These are phyloP conservation scores for Ceriops tagal DNA, from an alignment of 345 rosid species.

Conservation along the genomic window DNA sequence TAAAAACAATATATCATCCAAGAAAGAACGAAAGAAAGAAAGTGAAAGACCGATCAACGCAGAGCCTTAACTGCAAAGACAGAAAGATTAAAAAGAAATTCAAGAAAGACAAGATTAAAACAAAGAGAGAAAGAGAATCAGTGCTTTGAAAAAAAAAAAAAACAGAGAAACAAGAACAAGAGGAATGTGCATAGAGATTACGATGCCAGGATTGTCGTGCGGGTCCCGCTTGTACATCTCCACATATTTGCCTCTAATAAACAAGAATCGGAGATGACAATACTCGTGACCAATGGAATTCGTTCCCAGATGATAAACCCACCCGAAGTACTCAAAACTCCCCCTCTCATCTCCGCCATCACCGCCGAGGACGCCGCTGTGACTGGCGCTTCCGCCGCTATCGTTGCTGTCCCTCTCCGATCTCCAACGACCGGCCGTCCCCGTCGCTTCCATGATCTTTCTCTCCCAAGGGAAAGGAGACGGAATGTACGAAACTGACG, in stretches of 20 bases:
- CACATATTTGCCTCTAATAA: slow-evolving; percentile 69
- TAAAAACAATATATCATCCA: too few relatives aligned
- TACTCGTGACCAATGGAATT: slow-evolving; percentile 82
- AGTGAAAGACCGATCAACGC: too few relatives aligned
- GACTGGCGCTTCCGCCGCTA: slow-evolving; percentile 10
- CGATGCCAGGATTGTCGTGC: slow-evolving; percentile 78
- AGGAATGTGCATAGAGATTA: slow-evolving; percentile 24
- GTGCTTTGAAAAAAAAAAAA: not conserved
- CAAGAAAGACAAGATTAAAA: not conserved
- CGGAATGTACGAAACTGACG: too few relatives aligned
- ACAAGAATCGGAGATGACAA: slow-evolving; percentile 70
- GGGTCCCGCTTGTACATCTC: slow-evolving; percentile 94
- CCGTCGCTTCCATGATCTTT: not conserved
- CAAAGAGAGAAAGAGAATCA: not conserved
- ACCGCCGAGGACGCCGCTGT: not conserved
- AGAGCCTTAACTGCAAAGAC: too few relatives aligned
- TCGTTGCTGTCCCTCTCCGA: not conserved
- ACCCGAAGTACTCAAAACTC: slow-evolving; percentile 59
- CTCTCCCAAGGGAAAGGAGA: too few relatives aligned
- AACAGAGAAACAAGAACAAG: not conserved
- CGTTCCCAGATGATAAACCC: slow-evolving; percentile 80
- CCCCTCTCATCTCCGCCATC: slow-evolving; percentile 12
- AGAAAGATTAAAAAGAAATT: not conserved
- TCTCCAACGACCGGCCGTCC: not conserved
- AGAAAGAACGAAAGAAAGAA: too few relatives aligned